Evolutionary conservation across 2,329 filamentous ascomycete genomes (phyloP), one percentile per base, ranked within the genome.

Genomic region (Talaromyces piceae): DNA sequence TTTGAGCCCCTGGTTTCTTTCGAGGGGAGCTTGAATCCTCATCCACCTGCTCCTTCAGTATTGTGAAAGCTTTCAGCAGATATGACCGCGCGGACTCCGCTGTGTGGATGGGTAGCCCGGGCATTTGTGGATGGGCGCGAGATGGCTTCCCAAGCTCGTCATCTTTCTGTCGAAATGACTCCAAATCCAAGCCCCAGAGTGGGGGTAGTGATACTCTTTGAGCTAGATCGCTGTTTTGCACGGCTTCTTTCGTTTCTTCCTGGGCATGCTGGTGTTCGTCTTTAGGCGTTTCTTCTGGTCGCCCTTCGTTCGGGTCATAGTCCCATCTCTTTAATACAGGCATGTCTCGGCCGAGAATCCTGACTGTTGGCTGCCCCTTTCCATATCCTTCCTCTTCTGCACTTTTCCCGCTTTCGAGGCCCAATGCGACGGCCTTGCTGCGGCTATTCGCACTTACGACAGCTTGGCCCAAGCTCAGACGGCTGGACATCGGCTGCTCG

Each of bases 401-500:
- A 31, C 77, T 77, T 6, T 77, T 74, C 0, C 81, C 80, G 47
- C 75, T 80, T 55, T 87, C 82, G 18, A 95, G 73, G 0, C 89
- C 89, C 26, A 95, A 70, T 56, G 79, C 86, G 25, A 84, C 77
- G 8, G 89, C 89, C 68, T 91, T 91, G 30, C 80, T 82, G 57
- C 83, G 80, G 54, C 86, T 89, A 63, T 91, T 93, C 25, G 83
- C 82, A 63, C 87, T 91, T 13, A 94, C 87, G 1, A 93, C 83
- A 0, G 87, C 88, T 67, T 95, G 89, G 0, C 84, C 87, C 18
- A 95, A 73, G 63, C 88, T 94, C 18, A 95, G 72, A 44, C 88
- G 77, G 63, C 88, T 91, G n/a, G 87, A 93, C 3, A 84, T 75
- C 3, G 89, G 89, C 64, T 95, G 90, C 58, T 87, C 84, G 0